phyloP scores from a whole-genome alignment of 345 rosid species.

The Salix caprea region DNA sequence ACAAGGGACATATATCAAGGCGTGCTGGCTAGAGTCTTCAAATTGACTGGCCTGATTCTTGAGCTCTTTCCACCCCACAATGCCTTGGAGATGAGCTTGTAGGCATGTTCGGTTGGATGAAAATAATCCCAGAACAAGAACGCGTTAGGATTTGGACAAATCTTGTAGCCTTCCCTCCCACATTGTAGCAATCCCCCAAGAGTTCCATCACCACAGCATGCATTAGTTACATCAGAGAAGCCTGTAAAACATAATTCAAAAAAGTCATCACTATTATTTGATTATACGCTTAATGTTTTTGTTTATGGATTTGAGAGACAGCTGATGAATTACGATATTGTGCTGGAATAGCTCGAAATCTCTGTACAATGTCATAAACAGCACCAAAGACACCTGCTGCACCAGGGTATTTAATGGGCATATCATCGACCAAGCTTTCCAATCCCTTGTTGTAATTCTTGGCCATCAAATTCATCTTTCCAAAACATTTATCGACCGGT shows the following conservation, averaged over 20 bases:
- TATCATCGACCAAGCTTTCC: slow-evolving; percentile 36
- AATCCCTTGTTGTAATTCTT: slow-evolving; percentile 42
- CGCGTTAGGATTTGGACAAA: slow-evolving; percentile 36
- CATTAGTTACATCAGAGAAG: slow-evolving; percentile 36
- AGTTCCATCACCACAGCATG: slow-evolving; percentile 55
- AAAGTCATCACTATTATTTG: not conserved
- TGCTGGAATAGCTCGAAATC: slow-evolving; percentile 37
- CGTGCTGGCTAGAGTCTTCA: slow-evolving; percentile 37
- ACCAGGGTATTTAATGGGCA: slow-evolving; percentile 38
- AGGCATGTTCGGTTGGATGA: slow-evolving; percentile 55
- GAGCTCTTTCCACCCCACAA: slow-evolving; percentile 44
- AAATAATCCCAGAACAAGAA: slow-evolving; percentile 63
- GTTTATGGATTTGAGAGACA: not conserved
- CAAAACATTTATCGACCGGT: slow-evolving; percentile 42
- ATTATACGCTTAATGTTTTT: not conserved
- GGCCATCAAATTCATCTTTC: slow-evolving; percentile 53
- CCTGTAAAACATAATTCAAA: slow-evolving; percentile 24
- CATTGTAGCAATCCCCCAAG: slow-evolving; percentile 48
- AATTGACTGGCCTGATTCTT: slow-evolving; percentile 43
- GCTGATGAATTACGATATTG: slow-evolving; percentile 40
- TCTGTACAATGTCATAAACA: slow-evolving; percentile 42
- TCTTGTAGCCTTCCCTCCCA: slow-evolving; percentile 51
- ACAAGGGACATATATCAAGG: not conserved
- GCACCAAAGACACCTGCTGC: slow-evolving; percentile 47
- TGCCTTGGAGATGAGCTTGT: slow-evolving; percentile 48